Percentiles rank a stretch among this genome's conserved stretches.
Evolutionary conservation across 2,329 filamentous ascomycete species (phyloP).

Genomic region (Arthrobotrys entomopaga): DNA sequence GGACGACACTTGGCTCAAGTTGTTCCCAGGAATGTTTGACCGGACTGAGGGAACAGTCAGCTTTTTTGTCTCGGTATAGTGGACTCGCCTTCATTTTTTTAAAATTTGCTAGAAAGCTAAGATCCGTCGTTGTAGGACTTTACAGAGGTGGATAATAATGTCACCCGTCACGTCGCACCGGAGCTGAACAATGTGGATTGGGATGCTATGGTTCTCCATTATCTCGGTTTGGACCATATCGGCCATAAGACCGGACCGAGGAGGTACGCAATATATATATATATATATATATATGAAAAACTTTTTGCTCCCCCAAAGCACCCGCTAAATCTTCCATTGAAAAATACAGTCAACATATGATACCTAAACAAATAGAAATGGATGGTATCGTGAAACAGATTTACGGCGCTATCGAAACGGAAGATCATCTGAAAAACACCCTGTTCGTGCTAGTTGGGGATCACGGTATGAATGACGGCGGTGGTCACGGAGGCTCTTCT

Average conservation of each 20-base stretch:
- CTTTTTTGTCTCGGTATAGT: constrained; percentile 91
- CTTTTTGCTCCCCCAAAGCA: too few relatives aligned
- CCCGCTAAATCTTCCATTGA: too few relatives aligned
- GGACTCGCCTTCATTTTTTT: constrained; percentile 58
- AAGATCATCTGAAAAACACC: constrained; percentile 78
- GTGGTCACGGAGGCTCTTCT: constrained; percentile 94
- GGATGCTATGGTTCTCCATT: constrained; percentile 94
- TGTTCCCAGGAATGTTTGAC: constrained; percentile 89
- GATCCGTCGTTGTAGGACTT: constrained; percentile 75
- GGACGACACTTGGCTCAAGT: constrained; percentile 97
- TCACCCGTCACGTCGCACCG: constrained; percentile 84
- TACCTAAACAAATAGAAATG: constrained; percentile 94
- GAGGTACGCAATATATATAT: constrained; percentile 67
- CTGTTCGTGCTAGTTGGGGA: constrained; percentile 89
- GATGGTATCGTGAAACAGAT: constrained; percentile 81
- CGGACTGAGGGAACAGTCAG: constrained; percentile 92
- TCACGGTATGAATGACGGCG: constrained; percentile 99
- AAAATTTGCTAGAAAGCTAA: constrained; percentile 55
- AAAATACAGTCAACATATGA: constrained; percentile 78
- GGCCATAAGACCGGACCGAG: constrained; percentile 93
- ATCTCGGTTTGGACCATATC: constrained; percentile 94
- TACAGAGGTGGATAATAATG: constrained; percentile 96
- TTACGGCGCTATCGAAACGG: constrained; percentile 77
- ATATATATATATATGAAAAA: too few relatives aligned
- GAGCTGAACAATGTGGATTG: constrained; percentile 84